Percentiles rank a stretch among this genome's conserved stretches.
Conservation (phyloP, 177 flowering plant genomes). For the Vitis hybrid region DNA sequence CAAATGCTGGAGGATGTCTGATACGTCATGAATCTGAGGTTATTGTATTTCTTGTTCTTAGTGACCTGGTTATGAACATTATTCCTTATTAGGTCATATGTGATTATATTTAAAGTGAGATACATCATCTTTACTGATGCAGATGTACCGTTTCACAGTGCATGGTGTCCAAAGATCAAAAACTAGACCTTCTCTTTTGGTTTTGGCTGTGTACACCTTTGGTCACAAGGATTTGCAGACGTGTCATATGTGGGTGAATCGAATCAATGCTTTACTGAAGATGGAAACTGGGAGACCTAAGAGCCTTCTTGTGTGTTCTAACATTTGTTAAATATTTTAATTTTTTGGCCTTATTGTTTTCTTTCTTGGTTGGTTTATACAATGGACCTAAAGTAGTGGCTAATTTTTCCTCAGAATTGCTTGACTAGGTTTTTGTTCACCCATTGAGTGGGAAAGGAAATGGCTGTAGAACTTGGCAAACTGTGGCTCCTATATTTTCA, state of each 20-base stretch:
- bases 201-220: conserved; percentile 51
- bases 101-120: not conserved
- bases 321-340: not conserved
- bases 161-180: conserved; percentile 58
- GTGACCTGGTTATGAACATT: not conserved
- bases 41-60: conserved; percentile 7
- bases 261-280: conserved; percentile 39
- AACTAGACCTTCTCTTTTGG: conserved; percentile 48
- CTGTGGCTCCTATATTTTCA: conserved; percentile 73
- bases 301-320: conserved; percentile 66
- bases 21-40: conserved; percentile 51
- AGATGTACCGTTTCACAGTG: conserved; percentile 83
- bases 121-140: conserved; percentile 20
- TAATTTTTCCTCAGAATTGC: conserved; percentile 10
- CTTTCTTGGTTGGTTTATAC: not conserved
- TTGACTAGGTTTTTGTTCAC: conserved; percentile 76
- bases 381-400: conserved; percentile 6
- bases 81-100: not conserved
- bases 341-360: conserved; percentile 7
- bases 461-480: conserved; percentile 76
- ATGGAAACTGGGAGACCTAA: conserved; percentile 70
- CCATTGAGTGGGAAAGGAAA: conserved; percentile 86
- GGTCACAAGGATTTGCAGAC: conserved; percentile 60
- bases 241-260: conserved; percentile 69
- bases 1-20: conserved; percentile 32